These are phyloP conservation scores for Penicillium antarcticum DNA, from an alignment of 495 filamentous ascomycete genomes.

Conservation along the genomic window DNA sequence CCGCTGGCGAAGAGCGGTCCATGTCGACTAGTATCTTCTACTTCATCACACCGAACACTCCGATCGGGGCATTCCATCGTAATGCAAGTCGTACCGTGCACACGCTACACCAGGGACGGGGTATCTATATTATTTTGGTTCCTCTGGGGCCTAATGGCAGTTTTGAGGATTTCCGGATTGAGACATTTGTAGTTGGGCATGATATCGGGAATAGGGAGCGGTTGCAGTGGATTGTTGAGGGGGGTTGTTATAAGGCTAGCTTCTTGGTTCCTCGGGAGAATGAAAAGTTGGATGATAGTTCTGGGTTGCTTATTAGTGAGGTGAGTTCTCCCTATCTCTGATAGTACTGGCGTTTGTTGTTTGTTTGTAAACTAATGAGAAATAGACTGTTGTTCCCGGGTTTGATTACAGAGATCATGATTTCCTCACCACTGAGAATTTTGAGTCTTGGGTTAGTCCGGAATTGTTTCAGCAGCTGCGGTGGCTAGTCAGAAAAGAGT, in stretches of 20 bases:
- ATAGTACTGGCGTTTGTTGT: no score
- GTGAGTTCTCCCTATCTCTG: no score
- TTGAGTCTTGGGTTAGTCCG: no score
- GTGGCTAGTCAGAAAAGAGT: no score
- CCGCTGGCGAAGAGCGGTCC: not conserved
- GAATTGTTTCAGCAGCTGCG: no score
- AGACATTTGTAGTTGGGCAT: conserved; percentile 60
- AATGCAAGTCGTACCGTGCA: conserved; percentile 60
- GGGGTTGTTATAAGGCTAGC: conserved; percentile 60
- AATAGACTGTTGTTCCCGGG: no score
- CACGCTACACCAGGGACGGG: conserved; percentile 56
- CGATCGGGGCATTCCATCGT: conserved; percentile 57
- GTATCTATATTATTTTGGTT: conserved; percentile 60
- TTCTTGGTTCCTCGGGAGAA: conserved; percentile 34
- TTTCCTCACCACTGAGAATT: no score
- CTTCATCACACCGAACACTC: conserved; percentile 53
- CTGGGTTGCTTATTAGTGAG: no score
- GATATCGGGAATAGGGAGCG: conserved; percentile 53
- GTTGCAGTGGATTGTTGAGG: conserved; percentile 67
- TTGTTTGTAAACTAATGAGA: no score
- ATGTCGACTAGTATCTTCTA: conserved; percentile 50
- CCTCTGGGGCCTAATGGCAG: conserved; percentile 20
- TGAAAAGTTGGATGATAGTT: no score
- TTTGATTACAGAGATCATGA: no score
- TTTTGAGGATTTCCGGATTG: conserved; percentile 40